Conservation (phyloP, 2,329 filamentous ascomycete species). For the Chaetomium strumarium region DNA sequence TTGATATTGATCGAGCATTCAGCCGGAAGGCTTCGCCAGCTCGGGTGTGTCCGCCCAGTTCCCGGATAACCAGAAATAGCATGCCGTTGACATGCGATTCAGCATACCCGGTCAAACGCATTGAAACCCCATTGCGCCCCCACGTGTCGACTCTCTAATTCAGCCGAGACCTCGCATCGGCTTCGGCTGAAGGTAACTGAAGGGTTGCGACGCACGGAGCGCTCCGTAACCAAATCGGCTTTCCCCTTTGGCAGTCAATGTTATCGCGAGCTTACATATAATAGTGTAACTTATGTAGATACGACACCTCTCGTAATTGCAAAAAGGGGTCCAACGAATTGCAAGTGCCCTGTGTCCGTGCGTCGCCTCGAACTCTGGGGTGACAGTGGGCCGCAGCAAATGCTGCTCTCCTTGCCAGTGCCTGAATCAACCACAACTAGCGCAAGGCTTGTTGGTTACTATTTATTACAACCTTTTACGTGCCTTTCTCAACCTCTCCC, state of each 20-base stretch:
- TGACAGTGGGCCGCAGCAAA: conserved; percentile 7
- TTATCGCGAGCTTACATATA: no score
- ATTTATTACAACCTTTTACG: no score
- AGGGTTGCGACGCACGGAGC: background rate
- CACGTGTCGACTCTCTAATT: conserved; percentile 2
- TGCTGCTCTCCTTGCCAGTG: background rate
- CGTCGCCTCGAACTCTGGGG: background rate
- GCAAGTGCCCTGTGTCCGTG: background rate
- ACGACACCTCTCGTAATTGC: no score
- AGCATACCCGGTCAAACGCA: no score
- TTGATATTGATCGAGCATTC: background rate
- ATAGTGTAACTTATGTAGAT: no score
- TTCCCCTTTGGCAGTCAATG: background rate
- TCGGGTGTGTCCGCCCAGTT: background rate
- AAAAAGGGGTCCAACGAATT: background rate
- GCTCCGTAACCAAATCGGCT: background rate
- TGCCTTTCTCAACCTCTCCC: background rate
- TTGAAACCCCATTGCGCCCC: conserved; percentile 1
- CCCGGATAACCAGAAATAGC: conserved; percentile 2
- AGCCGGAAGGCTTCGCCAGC: background rate
- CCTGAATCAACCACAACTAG: background rate
- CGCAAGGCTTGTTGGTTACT: background rate
- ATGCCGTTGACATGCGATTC: background rate
- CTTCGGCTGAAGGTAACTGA: background rate
- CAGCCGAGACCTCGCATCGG: background rate